These are phyloP conservation scores for Phytopythium chamaehyphon DNA, from an alignment of 352 stramenopile species.

Conservation along the genomic window DNA sequence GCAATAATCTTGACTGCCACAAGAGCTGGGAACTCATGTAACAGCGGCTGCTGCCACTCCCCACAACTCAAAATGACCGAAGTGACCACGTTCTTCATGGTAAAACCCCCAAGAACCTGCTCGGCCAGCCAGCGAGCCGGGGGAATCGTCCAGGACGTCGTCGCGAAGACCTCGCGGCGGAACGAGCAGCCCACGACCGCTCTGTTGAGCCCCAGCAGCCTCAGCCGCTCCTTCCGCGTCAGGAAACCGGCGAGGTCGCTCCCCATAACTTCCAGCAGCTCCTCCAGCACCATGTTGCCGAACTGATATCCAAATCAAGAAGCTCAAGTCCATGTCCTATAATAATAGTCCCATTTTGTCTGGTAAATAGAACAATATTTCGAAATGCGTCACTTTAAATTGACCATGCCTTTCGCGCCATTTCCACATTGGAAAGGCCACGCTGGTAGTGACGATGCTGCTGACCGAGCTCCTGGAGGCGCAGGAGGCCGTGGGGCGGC, in stretches of 20 bases:
- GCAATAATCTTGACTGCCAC: too few relatives aligned
- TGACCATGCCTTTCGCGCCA: too few relatives aligned
- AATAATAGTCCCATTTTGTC: too few relatives aligned
- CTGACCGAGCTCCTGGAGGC: too few relatives aligned
- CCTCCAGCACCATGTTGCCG: too few relatives aligned
- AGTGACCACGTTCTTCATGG: neutral
- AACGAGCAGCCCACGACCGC: neutral
- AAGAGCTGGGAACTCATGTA: neutral
- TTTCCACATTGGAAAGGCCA: too few relatives aligned
- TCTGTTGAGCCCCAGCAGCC: neutral
- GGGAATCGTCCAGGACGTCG: neutral
- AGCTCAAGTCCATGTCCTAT: too few relatives aligned
- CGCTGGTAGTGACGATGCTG: too few relatives aligned
- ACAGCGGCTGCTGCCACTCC: neutral
- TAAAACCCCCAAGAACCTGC: neutral
- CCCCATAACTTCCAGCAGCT: neutral
- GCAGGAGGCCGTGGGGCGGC: neutral
- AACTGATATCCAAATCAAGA: too few relatives aligned
- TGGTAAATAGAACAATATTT: too few relatives aligned
- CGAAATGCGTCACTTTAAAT: too few relatives aligned
- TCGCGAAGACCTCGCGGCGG: neutral
- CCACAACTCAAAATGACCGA: neutral
- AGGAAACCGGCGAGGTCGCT: neutral
- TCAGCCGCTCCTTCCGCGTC: neutral
- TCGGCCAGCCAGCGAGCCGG: neutral